phyloP scores from a whole-genome alignment of 768 basidiomycete genomes.

The Suillus subalutaceus region DNA sequence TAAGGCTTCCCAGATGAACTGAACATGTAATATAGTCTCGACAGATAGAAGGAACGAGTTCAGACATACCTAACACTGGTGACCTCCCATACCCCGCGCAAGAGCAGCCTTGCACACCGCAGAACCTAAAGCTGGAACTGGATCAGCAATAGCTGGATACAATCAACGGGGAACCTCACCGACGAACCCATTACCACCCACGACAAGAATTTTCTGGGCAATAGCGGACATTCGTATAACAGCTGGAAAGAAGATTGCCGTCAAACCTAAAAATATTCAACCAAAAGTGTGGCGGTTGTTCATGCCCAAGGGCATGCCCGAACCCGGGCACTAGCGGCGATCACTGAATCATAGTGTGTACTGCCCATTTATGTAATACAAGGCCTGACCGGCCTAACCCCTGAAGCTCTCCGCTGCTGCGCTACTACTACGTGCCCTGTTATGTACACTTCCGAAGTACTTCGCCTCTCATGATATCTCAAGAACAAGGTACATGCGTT shows the following conservation, averaged over 20 bases:
- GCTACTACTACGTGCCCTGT: too few relatives aligned
- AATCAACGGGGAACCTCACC: slow-evolving; percentile 48
- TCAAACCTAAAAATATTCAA: not conserved
- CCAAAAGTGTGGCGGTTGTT: not conserved
- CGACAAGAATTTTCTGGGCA: slow-evolving; percentile 73
- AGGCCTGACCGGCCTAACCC: not conserved
- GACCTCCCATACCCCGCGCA: slow-evolving; percentile 79
- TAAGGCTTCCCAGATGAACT: slow-evolving; percentile 90
- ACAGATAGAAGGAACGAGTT: not conserved
- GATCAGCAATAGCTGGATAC: not conserved
- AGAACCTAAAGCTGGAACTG: slow-evolving; percentile 62
- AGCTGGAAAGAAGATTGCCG: not conserved
- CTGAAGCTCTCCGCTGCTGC: too few relatives aligned
- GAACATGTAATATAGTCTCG: slow-evolving; percentile 1
- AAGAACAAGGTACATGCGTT: too few relatives aligned
- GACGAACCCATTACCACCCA: slow-evolving; percentile 97
- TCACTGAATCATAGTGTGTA: too few relatives aligned
- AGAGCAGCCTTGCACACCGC: slow-evolving; percentile 91
- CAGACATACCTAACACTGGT: slow-evolving; percentile 77
- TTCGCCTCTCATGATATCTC: too few relatives aligned
- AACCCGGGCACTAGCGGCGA: too few relatives aligned
- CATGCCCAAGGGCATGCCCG: too few relatives aligned
- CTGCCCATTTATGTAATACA: not conserved
- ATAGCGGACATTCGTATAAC: slow-evolving; percentile 15
- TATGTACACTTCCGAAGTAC: too few relatives aligned